Percentiles rank a stretch among this genome's conserved stretches.
phyloP scores from a whole-genome alignment of 179 eudicot species.

The Heliamphora pulchella region DNA sequence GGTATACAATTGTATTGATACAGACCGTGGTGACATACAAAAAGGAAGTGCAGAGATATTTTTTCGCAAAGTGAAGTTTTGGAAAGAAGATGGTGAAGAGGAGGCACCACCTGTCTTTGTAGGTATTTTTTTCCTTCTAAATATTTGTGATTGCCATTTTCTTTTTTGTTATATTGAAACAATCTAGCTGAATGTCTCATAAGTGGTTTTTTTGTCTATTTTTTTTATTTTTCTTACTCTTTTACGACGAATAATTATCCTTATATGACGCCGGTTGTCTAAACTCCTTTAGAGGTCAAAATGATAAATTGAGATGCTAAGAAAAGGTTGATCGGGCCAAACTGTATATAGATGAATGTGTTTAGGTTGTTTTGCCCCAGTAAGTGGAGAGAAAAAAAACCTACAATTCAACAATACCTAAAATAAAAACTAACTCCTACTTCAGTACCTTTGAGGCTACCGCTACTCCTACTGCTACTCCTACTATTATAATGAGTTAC shows the following conservation, averaged over 20 bases:
- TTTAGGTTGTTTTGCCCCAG: too few relatives aligned
- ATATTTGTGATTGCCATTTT: background rate
- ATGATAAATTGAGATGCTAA: too few relatives aligned
- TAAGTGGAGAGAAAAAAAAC: too few relatives aligned
- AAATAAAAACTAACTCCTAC: too few relatives aligned
- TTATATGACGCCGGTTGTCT: background rate
- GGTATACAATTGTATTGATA: constrained; percentile 14
- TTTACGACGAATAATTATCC: background rate
- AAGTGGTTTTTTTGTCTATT: background rate
- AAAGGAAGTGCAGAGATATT: constrained; percentile 90
- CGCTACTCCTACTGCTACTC: too few relatives aligned
- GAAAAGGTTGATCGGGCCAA: too few relatives aligned
- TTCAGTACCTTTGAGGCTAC: too few relatives aligned
- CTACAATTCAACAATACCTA: too few relatives aligned
- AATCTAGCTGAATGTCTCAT: background rate
- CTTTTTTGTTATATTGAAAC: background rate
- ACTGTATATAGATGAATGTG: too few relatives aligned
- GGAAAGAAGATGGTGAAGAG: constrained; percentile 95
- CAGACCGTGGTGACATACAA: constrained; percentile 93
- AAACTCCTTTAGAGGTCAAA: too few relatives aligned
- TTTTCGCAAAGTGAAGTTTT: constrained; percentile 92
- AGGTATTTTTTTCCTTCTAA: constrained; percentile 44
- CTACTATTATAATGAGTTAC: too few relatives aligned
- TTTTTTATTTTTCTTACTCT: background rate
- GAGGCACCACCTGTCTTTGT: constrained; percentile 99